Percentiles rank a stretch among this genome's conserved stretches.
Conservation (phyloP, 805 yeast species). For the Pichia manshurica region DNA sequence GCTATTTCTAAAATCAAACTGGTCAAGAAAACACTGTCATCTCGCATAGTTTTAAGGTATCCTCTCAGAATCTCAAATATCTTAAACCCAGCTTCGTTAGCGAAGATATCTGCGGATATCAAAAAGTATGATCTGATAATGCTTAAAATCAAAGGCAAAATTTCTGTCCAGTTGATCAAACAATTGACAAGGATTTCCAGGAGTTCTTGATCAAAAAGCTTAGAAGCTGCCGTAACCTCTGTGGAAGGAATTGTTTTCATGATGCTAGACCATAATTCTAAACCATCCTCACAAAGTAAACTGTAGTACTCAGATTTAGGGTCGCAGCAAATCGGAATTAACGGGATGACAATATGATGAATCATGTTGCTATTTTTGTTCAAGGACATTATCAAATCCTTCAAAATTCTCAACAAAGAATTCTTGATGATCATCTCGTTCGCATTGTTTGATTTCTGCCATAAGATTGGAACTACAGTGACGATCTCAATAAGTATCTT, state of each 20-base stretch:
- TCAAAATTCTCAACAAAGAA: conserved; percentile 49
- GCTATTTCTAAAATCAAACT: conserved; percentile 50
- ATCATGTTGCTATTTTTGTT: conserved; percentile 45
- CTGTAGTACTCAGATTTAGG: conserved; percentile 48
- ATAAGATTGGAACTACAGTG: conserved; percentile 57
- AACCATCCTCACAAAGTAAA: conserved; percentile 77
- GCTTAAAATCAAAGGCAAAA: conserved; percentile 56
- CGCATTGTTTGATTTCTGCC: conserved; percentile 54
- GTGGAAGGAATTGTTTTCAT: conserved; percentile 53
- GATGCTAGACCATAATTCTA: conserved; percentile 72
- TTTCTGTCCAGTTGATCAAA: conserved; percentile 66
- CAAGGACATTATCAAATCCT: conserved; percentile 50
- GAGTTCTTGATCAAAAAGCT: conserved; percentile 33
- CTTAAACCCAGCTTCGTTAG: conserved; percentile 33
- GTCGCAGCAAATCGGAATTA: conserved; percentile 58
- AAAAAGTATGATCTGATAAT: conserved; percentile 60
- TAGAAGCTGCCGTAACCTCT: conserved; percentile 27
- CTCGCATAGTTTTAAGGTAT: conserved; percentile 58
- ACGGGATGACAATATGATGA: conserved; percentile 56
- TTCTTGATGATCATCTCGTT: conserved; percentile 45
- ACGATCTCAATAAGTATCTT: conserved; percentile 47
- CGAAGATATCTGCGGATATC: conserved; percentile 38
- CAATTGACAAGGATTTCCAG: conserved; percentile 53
- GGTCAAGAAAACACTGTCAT: conserved; percentile 58
- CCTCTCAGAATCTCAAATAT: conserved; percentile 46